Percentiles rank a stretch among this genome's conserved stretches.
Conservation (phyloP, 2,329 filamentous ascomycete species). For the Lasiodiplodia sp. region DNA sequence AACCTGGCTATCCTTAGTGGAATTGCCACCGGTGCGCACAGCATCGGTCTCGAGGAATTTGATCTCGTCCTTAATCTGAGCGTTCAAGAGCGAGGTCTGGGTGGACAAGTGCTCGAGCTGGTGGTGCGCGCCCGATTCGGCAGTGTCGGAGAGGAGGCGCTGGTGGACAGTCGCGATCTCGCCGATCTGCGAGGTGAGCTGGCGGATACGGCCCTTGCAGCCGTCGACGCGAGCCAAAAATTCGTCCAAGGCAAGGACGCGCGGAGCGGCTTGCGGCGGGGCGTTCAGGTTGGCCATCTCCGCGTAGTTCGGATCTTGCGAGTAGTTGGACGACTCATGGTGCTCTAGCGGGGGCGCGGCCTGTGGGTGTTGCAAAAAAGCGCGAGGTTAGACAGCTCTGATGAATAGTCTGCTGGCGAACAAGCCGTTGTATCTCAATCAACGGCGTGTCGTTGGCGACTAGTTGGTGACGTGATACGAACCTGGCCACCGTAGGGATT, state of each 20-base stretch:
- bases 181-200: slow-evolving; percentile 71
- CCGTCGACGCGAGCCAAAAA: slow-evolving; percentile 73
- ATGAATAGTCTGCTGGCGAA: neutral
- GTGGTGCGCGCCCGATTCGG: slow-evolving; percentile 60
- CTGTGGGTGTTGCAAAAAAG: slow-evolving; percentile 30
- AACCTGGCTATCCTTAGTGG: slow-evolving; percentile 74
- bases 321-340: slow-evolving; percentile 49
- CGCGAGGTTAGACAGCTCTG: slow-evolving; percentile 38
- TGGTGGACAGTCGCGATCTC: slow-evolving; percentile 75
- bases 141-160: slow-evolving; percentile 68
- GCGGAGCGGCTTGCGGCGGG: slow-evolving; percentile 51
- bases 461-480: slow-evolving; percentile 10
- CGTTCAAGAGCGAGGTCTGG: slow-evolving; percentile 75
- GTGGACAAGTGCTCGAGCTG: slow-evolving; percentile 73
- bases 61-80: slow-evolving; percentile 80
- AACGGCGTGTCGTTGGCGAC: neutral
- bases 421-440: neutral
- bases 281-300: slow-evolving; percentile 23
- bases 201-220: slow-evolving; percentile 72
- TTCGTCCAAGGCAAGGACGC: slow-evolving; percentile 66
- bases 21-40: slow-evolving; percentile 67
- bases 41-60: slow-evolving; percentile 77
- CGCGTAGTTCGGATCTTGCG: slow-evolving; percentile 49
- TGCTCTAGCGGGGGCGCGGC: slow-evolving; percentile 40
- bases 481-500: slow-evolving; percentile 48